Evolutionary conservation across 768 basidiomycete genomes (phyloP).

Genomic region (Mycena vulgaris): DNA sequence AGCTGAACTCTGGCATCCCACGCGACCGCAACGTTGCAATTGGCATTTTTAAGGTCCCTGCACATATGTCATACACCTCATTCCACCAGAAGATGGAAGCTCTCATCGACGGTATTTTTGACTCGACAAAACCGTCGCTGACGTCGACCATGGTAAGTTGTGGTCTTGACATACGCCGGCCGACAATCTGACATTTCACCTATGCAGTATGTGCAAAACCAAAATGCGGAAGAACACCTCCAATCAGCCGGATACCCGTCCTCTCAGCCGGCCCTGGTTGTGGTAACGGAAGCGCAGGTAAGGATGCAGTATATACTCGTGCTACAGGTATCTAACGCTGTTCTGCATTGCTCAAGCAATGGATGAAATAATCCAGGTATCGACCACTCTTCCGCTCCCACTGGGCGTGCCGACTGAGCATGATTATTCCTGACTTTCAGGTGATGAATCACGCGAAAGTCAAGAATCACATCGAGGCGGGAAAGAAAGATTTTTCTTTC

Average conservation of each 20-base stretch:
- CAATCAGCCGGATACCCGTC: conserved; percentile 8
- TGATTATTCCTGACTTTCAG: conserved; percentile 1
- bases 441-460: background rate
- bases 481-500: conserved; percentile 5
- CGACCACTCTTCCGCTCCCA: conserved; percentile 3
- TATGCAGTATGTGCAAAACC: conserved; percentile 9
- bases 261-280: conserved; percentile 9
- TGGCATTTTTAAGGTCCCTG: conserved; percentile 4
- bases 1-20: conserved; percentile 9
- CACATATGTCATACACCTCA: background rate
- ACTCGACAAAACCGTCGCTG: conserved; percentile 6
- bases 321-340: conserved; percentile 1
- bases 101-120: background rate
- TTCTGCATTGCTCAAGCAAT: background rate
- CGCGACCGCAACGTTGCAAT: background rate
- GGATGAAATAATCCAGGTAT: conserved; percentile 3
- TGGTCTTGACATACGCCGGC: background rate
- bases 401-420: conserved; percentile 6
- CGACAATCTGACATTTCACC: background rate
- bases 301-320: conserved; percentile 4
- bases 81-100: conserved; percentile 3
- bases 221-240: conserved; percentile 8
- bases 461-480: background rate
- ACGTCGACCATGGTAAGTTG: conserved; percentile 2
- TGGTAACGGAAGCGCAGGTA: background rate